Evolutionary conservation across 2,329 filamentous ascomycete genomes (phyloP), one percentile per base, ranked within the genome.

Genomic region (Verticillium nonalfalfae): DNA sequence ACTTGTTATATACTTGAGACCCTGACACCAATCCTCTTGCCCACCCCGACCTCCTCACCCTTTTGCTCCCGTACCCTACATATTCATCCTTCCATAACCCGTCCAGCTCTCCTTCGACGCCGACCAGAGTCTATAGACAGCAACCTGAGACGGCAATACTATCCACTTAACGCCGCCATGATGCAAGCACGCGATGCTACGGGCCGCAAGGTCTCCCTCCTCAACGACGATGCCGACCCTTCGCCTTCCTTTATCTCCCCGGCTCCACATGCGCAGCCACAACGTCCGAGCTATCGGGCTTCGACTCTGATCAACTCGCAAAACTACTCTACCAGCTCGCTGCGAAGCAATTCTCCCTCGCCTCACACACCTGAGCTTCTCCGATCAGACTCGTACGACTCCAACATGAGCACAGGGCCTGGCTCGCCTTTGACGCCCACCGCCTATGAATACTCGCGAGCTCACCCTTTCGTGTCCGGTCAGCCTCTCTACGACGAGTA

Each of bases 361-460:
- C 78, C 81, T 57, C 77, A 78, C 66, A 83, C 82, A 0, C 85
- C 85, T 35, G 81, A 83, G 67, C 78, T 88, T n/a, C 73, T 82
- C 58, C 82, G 85, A 54, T 85, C 84, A 59, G 76, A 85, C 66
- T 87, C 85, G 0, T 87, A 84, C 71, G 85, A 87, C 69, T 87
- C 85, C 11, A 81, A 84, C 64, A 77, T 77, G 66, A 84, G 81
- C 62, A 70, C 68, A 70, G 84, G 84, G 60, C 78, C 82, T 35
- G 68, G 77, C 21, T 84, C 84, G 1, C 85, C 85, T 31, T 67
- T 85, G 62, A 87, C 85, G 0, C 85, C 85, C 1, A 78, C 76
- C 35, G 75, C 78, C 34, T 79, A 75, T 62, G 73, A 80, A 45
- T 73, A 75, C 59, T 64, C 65, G 10, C 59, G 64, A 26, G 66